Evolutionary conservation across 768 basidiomycete species (phyloP), one percentile per base, ranked within the genome.

Genomic region (Suillus subaureus): DNA sequence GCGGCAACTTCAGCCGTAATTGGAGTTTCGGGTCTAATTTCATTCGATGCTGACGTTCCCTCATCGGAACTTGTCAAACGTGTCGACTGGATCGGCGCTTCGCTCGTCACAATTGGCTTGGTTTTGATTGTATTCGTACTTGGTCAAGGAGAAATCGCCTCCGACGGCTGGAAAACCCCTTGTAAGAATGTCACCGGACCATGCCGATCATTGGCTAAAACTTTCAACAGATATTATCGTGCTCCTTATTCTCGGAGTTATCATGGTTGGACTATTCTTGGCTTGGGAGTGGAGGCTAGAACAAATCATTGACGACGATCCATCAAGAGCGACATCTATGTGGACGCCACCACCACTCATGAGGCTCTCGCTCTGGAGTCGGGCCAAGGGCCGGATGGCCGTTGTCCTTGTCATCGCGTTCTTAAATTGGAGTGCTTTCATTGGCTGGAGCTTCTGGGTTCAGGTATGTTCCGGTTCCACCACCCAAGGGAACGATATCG

Each of bases 51-150:
- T 0, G 94, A 96, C 68, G 60, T 70, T 9, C 8, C 49, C 31
- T 80, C 84, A 0, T 61, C 70, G 9, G 81, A 82, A 61, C 61
- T 54, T 0, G 83, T 84, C 64, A 74, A 79, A 31, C 80, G 87
- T 0, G 82, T 94, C 0, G 94, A 96, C 66, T 94, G 92, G 91
- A 75, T 91, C 23, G 94, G 94, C 3, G 90, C 89, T 0, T 74
- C 82, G 18, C 74, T 94, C 16, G 77, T 87, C 62, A 92, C 91
- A 0, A 73, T 79, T 0, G 92, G 90, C 0, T 77, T 94, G 39
- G 84, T 90, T 1, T 76, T 94, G 0, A 81, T 95, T 67, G 82
- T 89, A 9, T 94, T 93, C 69, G 87, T 89, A 0, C 83, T 96
- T 4, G 86, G 88, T 57, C 85, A 91, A 67, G 91, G 87, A 7